Percentiles rank a stretch among this genome's conserved stretches.
phyloP scores from a whole-genome alignment of 495 filamentous ascomycete genomes.

The Letharia lupina region DNA sequence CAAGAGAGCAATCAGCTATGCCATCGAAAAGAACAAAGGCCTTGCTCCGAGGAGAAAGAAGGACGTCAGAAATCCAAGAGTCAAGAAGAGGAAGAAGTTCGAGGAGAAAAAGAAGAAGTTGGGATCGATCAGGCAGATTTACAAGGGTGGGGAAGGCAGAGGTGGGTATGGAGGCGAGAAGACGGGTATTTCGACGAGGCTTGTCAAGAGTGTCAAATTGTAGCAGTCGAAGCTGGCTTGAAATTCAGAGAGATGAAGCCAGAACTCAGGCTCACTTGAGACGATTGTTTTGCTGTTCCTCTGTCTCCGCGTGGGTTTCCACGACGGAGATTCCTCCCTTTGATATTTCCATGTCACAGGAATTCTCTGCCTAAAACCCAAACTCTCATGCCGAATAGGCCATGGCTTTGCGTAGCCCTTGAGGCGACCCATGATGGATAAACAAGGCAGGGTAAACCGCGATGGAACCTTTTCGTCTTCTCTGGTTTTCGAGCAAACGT shows the following conservation, averaged over 20 bases:
- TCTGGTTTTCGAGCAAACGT: background rate
- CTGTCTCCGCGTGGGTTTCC: background rate
- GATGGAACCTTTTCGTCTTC: background rate
- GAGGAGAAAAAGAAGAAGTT: constrained; percentile 94
- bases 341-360: background rate
- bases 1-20: constrained; percentile 81
- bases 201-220: constrained; percentile 91
- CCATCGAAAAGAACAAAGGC: constrained; percentile 96
- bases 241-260: background rate
- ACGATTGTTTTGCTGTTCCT: background rate
- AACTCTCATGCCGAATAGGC: background rate
- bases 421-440: background rate
- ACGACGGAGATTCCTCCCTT: background rate
- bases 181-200: constrained; percentile 87
- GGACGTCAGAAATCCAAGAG: constrained; percentile 84
- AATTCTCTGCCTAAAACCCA: background rate
- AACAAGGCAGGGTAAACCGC: background rate
- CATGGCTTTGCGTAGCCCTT: background rate
- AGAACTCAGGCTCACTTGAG: background rate
- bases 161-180: constrained; percentile 87
- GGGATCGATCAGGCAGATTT: constrained; percentile 68
- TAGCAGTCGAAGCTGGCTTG: constrained; percentile 27
- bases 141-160: constrained; percentile 76
- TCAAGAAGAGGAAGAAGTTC: constrained; percentile 95
- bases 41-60: constrained; percentile 82